Conservation (phyloP, 768 basidiomycete genomes). For the Trametes meyenii region DNA sequence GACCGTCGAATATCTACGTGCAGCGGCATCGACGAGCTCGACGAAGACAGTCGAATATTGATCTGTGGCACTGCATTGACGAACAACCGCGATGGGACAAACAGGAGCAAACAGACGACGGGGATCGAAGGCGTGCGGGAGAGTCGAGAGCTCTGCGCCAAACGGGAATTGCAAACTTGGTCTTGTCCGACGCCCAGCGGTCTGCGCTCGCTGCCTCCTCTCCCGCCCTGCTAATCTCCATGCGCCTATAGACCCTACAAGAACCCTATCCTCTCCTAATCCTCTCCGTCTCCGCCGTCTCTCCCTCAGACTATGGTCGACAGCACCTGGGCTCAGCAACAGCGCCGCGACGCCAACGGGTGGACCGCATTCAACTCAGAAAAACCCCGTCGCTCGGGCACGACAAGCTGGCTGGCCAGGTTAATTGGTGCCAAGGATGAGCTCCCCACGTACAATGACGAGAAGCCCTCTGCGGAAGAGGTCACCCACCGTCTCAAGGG, state of each 20-base stretch:
- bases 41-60: no score
- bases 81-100: conserved; percentile 3
- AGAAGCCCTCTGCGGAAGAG: conserved; percentile 24
- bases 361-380: conserved; percentile 18
- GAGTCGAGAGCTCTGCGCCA: background rate
- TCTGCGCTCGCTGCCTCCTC: conserved; percentile 4
- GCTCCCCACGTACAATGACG: conserved; percentile 18
- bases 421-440: conserved; percentile 16
- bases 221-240: conserved; percentile 21
- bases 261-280: conserved; percentile 13
- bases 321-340: conserved; percentile 18
- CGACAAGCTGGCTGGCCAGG: conserved; percentile 28
- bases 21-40: background rate
- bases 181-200: conserved; percentile 12
- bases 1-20: background rate
- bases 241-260: conserved; percentile 18
- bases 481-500: conserved; percentile 17
- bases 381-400: conserved; percentile 5
- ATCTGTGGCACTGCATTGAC: conserved; percentile 1
- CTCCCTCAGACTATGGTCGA: conserved; percentile 19
- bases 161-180: no score
- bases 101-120: conserved; percentile 7
- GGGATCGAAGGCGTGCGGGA: background rate
- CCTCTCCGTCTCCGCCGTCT: background rate
- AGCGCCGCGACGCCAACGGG: conserved; percentile 11